Conservation (phyloP, 2,329 filamentous ascomycete genomes). For the Ilyonectria mors-panacis region DNA sequence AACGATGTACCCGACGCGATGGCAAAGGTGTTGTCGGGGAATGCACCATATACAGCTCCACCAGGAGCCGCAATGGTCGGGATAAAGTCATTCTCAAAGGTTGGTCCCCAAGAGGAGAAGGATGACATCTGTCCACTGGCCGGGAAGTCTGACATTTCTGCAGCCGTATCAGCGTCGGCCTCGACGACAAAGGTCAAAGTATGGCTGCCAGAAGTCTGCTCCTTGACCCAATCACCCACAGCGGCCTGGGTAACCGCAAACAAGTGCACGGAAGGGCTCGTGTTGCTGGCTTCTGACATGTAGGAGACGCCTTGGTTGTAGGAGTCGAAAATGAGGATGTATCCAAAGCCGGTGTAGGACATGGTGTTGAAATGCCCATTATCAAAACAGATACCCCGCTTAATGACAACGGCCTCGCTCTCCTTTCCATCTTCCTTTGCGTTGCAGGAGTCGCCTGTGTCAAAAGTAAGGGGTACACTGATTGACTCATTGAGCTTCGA, state of each 20-base stretch:
- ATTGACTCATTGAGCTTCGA: constrained; percentile 33
- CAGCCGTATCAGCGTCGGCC: constrained; percentile 23
- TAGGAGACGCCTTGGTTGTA: constrained; percentile 42
- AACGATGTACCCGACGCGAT: constrained; percentile 41
- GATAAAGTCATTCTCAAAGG: constrained; percentile 42
- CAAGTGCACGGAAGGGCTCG: constrained; percentile 18
- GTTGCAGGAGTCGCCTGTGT: constrained; percentile 37
- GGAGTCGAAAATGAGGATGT: constrained; percentile 32
- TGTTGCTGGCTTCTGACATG: constrained; percentile 1
- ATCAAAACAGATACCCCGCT: constrained; percentile 29
- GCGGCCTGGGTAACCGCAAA: constrained; percentile 30
- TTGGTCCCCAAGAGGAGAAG: constrained; percentile 41
- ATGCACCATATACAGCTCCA: constrained; percentile 38
- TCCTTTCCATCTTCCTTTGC: constrained; percentile 15
- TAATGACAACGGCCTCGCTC: constrained; percentile 25
- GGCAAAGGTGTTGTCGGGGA: constrained; percentile 31
- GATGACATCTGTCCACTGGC: constrained; percentile 34
- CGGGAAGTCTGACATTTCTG: constrained; percentile 21
- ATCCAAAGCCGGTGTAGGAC: constrained; percentile 28
- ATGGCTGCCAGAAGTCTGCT: constrained; percentile 22
- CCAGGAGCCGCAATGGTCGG: constrained; percentile 38
- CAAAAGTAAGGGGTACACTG: constrained; percentile 23
- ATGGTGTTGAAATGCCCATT: not conserved
- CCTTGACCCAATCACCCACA: constrained; percentile 32
- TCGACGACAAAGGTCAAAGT: constrained; percentile 31